phyloP scores from a whole-genome alignment of 257 asterid genomes.

The Paulownia fortunei region DNA sequence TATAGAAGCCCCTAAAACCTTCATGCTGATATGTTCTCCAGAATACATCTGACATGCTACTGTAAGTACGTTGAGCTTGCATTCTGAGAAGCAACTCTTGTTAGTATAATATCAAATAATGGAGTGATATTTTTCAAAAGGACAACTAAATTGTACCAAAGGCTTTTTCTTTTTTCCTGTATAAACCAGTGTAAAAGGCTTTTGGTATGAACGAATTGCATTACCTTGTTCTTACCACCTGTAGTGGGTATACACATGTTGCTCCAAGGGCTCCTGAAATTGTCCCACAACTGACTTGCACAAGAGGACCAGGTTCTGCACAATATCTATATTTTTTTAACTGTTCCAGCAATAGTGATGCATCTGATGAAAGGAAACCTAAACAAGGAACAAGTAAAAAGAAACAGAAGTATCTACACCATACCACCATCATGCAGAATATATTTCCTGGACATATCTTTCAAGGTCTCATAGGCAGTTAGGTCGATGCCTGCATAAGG shows the following conservation, averaged over 20 bases:
- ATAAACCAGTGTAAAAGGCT: constrained; percentile 1
- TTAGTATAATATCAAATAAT: constrained; percentile 23
- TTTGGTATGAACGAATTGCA: background rate
- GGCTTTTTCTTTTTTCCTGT: background rate
- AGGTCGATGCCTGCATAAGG: constrained; percentile 97
- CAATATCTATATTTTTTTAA: constrained; percentile 22
- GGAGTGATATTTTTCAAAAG: background rate
- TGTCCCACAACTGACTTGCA: constrained; percentile 94
- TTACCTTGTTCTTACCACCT: constrained; percentile 97
- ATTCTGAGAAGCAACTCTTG: constrained; percentile 57
- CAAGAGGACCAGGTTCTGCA: constrained; percentile 96
- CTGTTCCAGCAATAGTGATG: constrained; percentile 20
- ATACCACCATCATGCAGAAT: constrained; percentile 82
- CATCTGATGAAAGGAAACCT: background rate
- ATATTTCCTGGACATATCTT: constrained; percentile 81
- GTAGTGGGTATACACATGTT: constrained; percentile 92
- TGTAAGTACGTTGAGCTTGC: constrained; percentile 82
- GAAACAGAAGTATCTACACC: constrained; percentile 28
- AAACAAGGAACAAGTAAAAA: background rate
- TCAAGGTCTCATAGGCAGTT: constrained; percentile 88
- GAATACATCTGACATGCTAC: constrained; percentile 78
- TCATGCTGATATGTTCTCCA: constrained; percentile 66
- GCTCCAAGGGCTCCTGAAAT: constrained; percentile 98
- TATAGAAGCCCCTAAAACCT: constrained; percentile 89
- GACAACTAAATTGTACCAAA: background rate